Percentiles rank a stretch among this genome's conserved stretches.
Conservation (phyloP, 257 asterid species). For the Solanum tacnaense region DNA sequence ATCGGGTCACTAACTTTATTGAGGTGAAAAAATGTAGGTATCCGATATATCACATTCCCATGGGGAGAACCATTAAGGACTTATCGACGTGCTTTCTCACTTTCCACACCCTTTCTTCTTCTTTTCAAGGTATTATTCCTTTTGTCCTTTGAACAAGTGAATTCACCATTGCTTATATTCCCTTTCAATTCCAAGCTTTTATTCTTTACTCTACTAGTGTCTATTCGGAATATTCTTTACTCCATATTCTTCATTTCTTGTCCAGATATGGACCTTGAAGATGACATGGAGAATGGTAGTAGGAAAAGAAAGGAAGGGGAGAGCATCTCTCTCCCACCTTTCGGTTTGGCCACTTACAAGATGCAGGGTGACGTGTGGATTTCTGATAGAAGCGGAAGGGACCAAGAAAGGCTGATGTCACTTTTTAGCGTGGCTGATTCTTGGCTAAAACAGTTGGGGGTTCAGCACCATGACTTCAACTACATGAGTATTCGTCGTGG, state of each 20-base stretch:
- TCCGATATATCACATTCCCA: slow-evolving; percentile 46
- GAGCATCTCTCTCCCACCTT: slow-evolving; percentile 31
- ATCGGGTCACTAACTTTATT: slow-evolving; percentile 3
- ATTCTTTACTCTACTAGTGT: neutral
- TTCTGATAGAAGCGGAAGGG: slow-evolving; percentile 26
- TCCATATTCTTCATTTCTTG: neutral
- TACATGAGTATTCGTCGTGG: slow-evolving; percentile 60
- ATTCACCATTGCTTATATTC: neutral
- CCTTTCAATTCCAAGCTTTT: neutral
- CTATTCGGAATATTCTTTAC: neutral
- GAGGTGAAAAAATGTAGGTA: slow-evolving; percentile 29
- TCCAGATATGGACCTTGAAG: slow-evolving; percentile 33
- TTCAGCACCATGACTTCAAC: slow-evolving; percentile 92
- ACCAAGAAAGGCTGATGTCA: slow-evolving; percentile 46
- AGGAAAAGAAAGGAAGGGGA: slow-evolving; percentile 28
- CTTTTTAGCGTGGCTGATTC: slow-evolving; percentile 83
- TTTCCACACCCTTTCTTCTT: slow-evolving; percentile 45
- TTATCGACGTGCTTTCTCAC: slow-evolving; percentile 42
- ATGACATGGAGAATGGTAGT: slow-evolving; percentile 8
- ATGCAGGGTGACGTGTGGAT: slow-evolving; percentile 46
- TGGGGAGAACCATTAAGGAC: slow-evolving; percentile 41
- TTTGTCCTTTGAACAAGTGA: neutral
- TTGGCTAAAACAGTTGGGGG: slow-evolving; percentile 86
- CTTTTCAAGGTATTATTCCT: slow-evolving; percentile 33
- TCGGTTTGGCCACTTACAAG: slow-evolving; percentile 45